Conservation (phyloP, 2,329 filamentous ascomycete genomes). For the Didymella arachidicola region DNA sequence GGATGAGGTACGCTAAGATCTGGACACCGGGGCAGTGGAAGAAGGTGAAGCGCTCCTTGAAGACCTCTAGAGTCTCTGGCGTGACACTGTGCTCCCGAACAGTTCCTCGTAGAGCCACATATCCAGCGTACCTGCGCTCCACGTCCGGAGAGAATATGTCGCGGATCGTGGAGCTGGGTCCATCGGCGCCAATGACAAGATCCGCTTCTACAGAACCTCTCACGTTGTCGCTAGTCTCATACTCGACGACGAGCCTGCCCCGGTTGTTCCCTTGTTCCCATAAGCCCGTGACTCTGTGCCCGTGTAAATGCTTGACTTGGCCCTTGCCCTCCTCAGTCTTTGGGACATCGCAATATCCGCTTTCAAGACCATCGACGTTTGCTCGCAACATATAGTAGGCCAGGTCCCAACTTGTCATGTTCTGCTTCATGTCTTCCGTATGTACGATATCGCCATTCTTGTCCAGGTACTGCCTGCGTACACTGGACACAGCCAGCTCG, state of each 20-base stretch:
- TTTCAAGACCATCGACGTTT: slow-evolving; percentile 43
- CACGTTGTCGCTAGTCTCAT: slow-evolving; percentile 25
- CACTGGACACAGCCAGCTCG: slow-evolving; percentile 36
- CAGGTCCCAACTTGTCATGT: slow-evolving; percentile 50
- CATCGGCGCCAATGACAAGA: slow-evolving; percentile 43
- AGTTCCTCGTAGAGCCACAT: slow-evolving; percentile 45
- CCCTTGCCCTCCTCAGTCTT: slow-evolving; percentile 19
- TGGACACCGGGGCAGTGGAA: slow-evolving; percentile 50
- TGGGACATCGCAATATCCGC: slow-evolving; percentile 37
- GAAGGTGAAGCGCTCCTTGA: slow-evolving; percentile 53
- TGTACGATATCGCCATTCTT: slow-evolving; percentile 41
- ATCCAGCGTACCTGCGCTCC: slow-evolving; percentile 43
- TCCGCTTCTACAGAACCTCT: slow-evolving; percentile 35
- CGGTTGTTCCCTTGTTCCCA: slow-evolving; percentile 27
- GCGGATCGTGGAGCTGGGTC: slow-evolving; percentile 43
- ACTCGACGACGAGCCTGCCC: slow-evolving; percentile 30
- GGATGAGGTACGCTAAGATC: slow-evolving; percentile 57
- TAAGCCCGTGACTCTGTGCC: slow-evolving; percentile 35
- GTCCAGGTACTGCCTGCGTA: slow-evolving; percentile 39
- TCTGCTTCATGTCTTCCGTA: slow-evolving; percentile 41
- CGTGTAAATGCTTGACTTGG: slow-evolving; percentile 35
- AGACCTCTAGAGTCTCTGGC: slow-evolving; percentile 32
- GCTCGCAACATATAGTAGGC: slow-evolving; percentile 44
- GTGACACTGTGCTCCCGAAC: slow-evolving; percentile 37
- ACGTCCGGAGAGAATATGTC: slow-evolving; percentile 30